Conservation (phyloP, 2,329 filamentous ascomycete species). For the Hymenotorrendiella dingleyae region DNA sequence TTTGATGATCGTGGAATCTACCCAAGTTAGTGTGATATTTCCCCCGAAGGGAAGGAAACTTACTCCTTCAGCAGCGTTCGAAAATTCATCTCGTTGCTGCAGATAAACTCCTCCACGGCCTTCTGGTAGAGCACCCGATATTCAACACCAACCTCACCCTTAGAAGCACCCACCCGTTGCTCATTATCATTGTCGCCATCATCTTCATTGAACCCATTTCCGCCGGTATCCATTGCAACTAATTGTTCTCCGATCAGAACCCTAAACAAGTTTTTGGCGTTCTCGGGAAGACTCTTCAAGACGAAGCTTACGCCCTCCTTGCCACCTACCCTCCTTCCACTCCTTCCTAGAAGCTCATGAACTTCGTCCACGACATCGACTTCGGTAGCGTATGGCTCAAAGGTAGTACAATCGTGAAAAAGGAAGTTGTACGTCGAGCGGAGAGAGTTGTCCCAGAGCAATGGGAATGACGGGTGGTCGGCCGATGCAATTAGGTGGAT, state of each 20-base stretch:
- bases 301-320: constrained; percentile 91
- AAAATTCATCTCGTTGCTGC: constrained; percentile 93
- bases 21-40: constrained; percentile 24
- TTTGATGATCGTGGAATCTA: constrained; percentile 93
- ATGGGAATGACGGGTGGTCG: constrained; percentile 79
- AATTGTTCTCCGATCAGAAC: constrained; percentile 82
- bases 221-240: constrained; percentile 52
- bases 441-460: constrained; percentile 86
- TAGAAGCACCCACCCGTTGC: constrained; percentile 21
- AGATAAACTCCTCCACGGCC: constrained; percentile 94
- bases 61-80: constrained; percentile 88
- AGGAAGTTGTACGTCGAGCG: constrained; percentile 77
- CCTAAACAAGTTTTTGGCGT: constrained; percentile 80
- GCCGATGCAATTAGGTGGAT: constrained; percentile 73
- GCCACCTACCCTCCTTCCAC: constrained; percentile 72
- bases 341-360: constrained; percentile 77
- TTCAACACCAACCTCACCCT: constrained; percentile 61
- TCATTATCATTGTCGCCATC: constrained; percentile 41
- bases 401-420: constrained; percentile 94
- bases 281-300: constrained; percentile 82
- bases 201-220: constrained; percentile 34
- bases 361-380: constrained; percentile 85
- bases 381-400: constrained; percentile 66
- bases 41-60: constrained; percentile 26
- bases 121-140: constrained; percentile 92